Base-by-base conservation (phyloP, 1,284 basidiomycete genomes). In the Irpex sp. region DNA sequence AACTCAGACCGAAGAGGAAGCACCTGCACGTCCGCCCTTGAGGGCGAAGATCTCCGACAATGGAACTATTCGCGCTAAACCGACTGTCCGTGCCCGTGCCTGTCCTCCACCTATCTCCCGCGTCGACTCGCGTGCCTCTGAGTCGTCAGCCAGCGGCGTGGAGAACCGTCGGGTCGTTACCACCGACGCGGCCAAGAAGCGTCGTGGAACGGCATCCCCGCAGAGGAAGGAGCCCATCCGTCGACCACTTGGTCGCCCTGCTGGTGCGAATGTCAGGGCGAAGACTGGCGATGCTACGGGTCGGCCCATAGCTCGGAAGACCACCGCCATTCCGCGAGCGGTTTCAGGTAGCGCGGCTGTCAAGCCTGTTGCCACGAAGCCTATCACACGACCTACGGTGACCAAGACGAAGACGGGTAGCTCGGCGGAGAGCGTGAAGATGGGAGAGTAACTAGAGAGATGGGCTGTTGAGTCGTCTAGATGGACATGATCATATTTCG, bases 21-120 rank as follows among this genome's bases (percentile, higher is more conserved):
- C 19, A 9, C 21, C 37, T 50, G 46, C 46, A 8, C 62, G 62
- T 39, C 58, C 62, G 21, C 58, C 35, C 5, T 43, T 63, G 21
- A 31, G 37, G 13, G 46, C 50, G 19, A 17, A 65, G 66, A 11
- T 67, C 64, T 37, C 59, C 5, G 54, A 55, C 13, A 60, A 64
- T 36, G 63, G 57, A 57, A 62, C 58, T 19, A 57, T 63, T 15
- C 62, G 62, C 19, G 58, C 46, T 49, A 60, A 58, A 33, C 26
- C 43, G 35, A 58, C 62, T 11, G 21, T 59, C 13, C 60, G 58
- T n/a, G 59, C 59, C 19, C 63, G 58, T 33, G 33, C 57, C 6
- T 62, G 58, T 37, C 58, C 58, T 33, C 57, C 57, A 17, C 36
- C 36, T 8, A 17, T 55, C 9, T 17, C 53, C 13, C 53, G 53